Percentiles rank a stretch among this genome's conserved stretches.
phyloP scores from a whole-genome alignment of 192 early-diverging fungal genomes.

The Coemansia biformis region DNA sequence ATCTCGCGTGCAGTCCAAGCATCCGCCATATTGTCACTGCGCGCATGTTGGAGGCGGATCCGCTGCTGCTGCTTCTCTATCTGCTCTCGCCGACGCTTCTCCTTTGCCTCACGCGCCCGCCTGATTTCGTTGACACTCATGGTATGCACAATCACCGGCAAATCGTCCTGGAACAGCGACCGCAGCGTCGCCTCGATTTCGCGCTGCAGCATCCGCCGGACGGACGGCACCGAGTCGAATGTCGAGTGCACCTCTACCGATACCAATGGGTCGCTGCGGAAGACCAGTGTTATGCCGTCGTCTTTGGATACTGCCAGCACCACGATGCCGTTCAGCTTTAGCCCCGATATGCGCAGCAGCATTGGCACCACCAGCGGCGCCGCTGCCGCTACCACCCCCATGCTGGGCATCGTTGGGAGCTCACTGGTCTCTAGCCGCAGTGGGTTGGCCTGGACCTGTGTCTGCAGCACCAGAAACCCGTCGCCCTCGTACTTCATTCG shows the following conservation, averaged over 20 bases:
- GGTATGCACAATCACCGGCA: conserved; percentile 90
- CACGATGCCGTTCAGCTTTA: conserved; percentile 85
- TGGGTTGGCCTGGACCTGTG: conserved; percentile 76
- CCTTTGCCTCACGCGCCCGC: conserved; percentile 27
- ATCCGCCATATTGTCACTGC: conserved; percentile 11
- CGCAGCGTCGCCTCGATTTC: conserved; percentile 88
- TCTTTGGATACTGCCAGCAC: conserved; percentile 91
- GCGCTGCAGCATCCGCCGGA: conserved; percentile 79
- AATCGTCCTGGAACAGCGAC: conserved; percentile 87
- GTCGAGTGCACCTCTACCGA: conserved; percentile 92
- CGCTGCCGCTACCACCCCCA: conserved; percentile 80
- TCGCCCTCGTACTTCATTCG: conserved; percentile 91
- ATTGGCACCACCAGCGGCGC: conserved; percentile 94
- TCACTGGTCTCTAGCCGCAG: conserved; percentile 51
- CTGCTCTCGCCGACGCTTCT: conserved; percentile 50
- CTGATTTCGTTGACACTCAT: conserved; percentile 59
- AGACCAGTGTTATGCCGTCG: conserved; percentile 92
- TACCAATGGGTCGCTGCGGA: conserved; percentile 96
- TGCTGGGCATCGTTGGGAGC: conserved; percentile 57
- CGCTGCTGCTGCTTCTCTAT: conserved; percentile 56
- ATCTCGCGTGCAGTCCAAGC: conserved; percentile 7
- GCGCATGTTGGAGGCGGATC: conserved; percentile 30
- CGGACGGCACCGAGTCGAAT: conserved; percentile 87
- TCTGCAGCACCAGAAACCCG: conserved; percentile 85
- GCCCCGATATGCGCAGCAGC: conserved; percentile 82